Percentiles rank a stretch among this genome's conserved stretches.
These are phyloP conservation scores for Benincasa hispida DNA, from an alignment of 306 rosid genomes.

Conservation along the genomic window DNA sequence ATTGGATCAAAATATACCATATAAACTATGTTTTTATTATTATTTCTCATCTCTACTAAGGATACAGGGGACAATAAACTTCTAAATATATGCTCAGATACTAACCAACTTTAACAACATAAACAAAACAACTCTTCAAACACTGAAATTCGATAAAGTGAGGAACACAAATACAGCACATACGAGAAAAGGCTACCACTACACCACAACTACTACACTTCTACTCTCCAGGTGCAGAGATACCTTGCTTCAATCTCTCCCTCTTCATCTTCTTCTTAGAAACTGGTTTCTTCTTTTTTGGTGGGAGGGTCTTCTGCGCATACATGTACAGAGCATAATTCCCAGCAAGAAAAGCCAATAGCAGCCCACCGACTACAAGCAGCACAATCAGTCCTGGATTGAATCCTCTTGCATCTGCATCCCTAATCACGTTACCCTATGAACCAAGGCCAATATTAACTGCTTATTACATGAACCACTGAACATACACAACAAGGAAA, in stretches of 20 bases:
- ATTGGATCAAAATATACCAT: not conserved
- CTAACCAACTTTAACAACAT: not conserved
- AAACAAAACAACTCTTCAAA: not conserved
- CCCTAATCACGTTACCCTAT: slow-evolving; percentile 34
- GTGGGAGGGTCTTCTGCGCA: slow-evolving; percentile 80
- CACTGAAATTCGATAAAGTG: not conserved
- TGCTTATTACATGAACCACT: not conserved
- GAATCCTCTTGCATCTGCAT: slow-evolving; percentile 50
- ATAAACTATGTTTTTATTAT: not conserved
- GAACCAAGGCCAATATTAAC: not conserved
- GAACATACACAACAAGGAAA: not conserved
- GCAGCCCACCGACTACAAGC: slow-evolving; percentile 53
- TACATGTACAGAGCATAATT: slow-evolving; percentile 55
- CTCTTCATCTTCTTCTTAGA: slow-evolving; percentile 92
- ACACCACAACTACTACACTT: not conserved
- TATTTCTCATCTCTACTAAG: not conserved
- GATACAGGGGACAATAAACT: not conserved
- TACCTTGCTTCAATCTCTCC: slow-evolving; percentile 92
- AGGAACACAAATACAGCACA: not conserved
- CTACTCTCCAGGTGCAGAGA: slow-evolving; percentile 96
- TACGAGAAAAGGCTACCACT: not conserved
- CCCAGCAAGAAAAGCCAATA: slow-evolving; percentile 53
- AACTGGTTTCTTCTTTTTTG: slow-evolving; percentile 75
- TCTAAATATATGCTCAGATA: not conserved
- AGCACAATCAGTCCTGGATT: slow-evolving; percentile 80